Base-by-base conservation (phyloP, 2,329 filamentous ascomycete species). In the Alternaria sp. region DNA sequence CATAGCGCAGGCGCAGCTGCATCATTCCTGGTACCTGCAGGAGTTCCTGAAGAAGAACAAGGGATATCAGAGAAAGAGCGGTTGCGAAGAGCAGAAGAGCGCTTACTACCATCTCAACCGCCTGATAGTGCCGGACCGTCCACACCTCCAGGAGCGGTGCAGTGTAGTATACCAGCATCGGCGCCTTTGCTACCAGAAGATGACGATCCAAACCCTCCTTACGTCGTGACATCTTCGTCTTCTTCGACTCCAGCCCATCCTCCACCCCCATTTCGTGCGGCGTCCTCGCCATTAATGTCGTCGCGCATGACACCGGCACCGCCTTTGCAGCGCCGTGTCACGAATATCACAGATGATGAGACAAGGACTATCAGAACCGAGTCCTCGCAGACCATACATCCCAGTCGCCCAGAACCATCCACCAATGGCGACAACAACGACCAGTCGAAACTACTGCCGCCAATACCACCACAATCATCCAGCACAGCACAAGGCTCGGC, bases 31-130 rank as follows among this genome's bases (percentile, higher is more conserved):
- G 72, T 74, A 5, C 85, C 85, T 4, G 88, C 89, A n/a, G 80
- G 85, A 29, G 67, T 88, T 34, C 24, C 46, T 17, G 80, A 82
- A 10, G 79, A 84, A 11, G 87, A 92, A 54, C 85, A 85, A 59
- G 83, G 80, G 4, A 79, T 93, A 31, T 87, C 89, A 11, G 95
- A 98, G 63, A 97, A 97, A 77, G 89, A 96, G 59, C 88, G 89
- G 48, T 79, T 95, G 58, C 86, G 89, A 45, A 86, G 86, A 58
- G 92, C 92, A 39, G 93, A 97, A 78, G 85, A 89, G 65, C 85
- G 88, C 45, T 80, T 97, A 5, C 78, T 97, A 23, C 94, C 94
- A 2, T 97, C 93, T 71, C 88, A 88, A 68, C 93, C 91, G 13
- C 85, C 90, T 11, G 81, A 79, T 33, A 68, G 75, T 11, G 76